Evolutionary conservation across 1,284 basidiomycete species (phyloP).

Genomic region (Retiboletus fuscus): DNA sequence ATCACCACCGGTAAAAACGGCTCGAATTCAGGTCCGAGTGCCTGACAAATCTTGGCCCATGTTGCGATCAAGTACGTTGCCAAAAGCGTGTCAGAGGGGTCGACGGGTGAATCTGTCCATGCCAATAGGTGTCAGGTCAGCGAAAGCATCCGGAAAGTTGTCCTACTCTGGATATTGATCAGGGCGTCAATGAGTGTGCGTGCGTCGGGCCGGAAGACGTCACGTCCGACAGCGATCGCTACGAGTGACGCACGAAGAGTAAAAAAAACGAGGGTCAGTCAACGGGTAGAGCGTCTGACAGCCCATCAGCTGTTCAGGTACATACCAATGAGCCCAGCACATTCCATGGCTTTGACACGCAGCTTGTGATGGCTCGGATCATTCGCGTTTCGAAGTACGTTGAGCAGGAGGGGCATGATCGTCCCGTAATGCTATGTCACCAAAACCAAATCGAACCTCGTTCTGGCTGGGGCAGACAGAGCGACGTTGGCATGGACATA

Average conservation of each 20-base stretch:
- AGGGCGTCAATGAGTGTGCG: conserved; percentile 77
- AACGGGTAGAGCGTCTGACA: neutral
- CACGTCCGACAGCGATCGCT: conserved; percentile 86
- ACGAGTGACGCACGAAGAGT: neutral
- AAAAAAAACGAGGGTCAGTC: neutral
- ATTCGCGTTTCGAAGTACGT: conserved; percentile 77
- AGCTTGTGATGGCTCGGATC: conserved; percentile 73
- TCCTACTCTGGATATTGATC: conserved; percentile 81
- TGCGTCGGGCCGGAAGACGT: conserved; percentile 81
- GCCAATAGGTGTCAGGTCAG: neutral
- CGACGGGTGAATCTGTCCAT: conserved; percentile 67
- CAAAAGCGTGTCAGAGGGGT: conserved; percentile 74
- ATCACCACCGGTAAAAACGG: conserved; percentile 87
- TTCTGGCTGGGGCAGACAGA: neutral
- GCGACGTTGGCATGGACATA: conserved; percentile 34
- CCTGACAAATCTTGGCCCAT: conserved; percentile 87
- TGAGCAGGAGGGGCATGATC: conserved; percentile 82
- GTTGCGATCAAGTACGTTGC: conserved; percentile 79
- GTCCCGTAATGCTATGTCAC: conserved; percentile 72
- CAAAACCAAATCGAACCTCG: neutral
- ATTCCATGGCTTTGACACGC: conserved; percentile 86
- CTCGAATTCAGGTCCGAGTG: conserved; percentile 83
- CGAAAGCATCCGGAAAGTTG: neutral
- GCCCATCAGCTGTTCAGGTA: conserved; percentile 7
- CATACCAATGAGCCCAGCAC: conserved; percentile 82